Percentiles rank a stretch among this genome's conserved stretches.
Evolutionary conservation across 129 eudicot species (phyloP).

Genomic region (Erigeron canadensis): DNA sequence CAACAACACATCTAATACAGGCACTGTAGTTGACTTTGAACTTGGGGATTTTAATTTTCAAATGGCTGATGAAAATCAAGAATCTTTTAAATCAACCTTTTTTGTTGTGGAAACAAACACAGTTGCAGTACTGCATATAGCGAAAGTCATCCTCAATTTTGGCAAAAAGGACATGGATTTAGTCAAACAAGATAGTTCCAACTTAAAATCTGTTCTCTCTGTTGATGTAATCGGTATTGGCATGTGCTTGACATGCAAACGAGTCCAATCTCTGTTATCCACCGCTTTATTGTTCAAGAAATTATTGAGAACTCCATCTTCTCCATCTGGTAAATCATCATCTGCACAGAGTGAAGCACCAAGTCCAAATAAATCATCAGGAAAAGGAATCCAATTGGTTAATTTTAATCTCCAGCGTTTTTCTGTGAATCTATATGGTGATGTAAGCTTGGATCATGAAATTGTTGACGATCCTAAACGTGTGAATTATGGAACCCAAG

Average conservation of each 20-base stretch:
- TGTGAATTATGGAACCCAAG: slow-evolving; percentile 93
- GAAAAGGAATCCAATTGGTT: slow-evolving; percentile 64
- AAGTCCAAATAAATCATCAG: slow-evolving; percentile 57
- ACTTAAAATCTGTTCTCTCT: slow-evolving; percentile 51
- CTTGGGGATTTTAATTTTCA: slow-evolving; percentile 75
- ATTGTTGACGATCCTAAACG: slow-evolving; percentile 72
- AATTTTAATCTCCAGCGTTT: slow-evolving; percentile 71
- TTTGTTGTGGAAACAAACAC: slow-evolving; percentile 86
- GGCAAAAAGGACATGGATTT: slow-evolving; percentile 68
- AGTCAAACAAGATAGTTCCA: slow-evolving; percentile 46
- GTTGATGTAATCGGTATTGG: slow-evolving; percentile 75
- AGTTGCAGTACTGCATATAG: slow-evolving; percentile 67
- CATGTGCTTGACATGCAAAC: slow-evolving; percentile 64
- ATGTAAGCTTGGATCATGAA: slow-evolving; percentile 62
- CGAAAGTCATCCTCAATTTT: slow-evolving; percentile 67
- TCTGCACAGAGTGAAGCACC: slow-evolving; percentile 40
- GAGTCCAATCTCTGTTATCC: slow-evolving; percentile 63
- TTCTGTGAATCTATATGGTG: slow-evolving; percentile 62
- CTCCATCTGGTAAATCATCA: slow-evolving; percentile 47
- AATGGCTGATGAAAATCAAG: slow-evolving; percentile 89
- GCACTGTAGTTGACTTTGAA: slow-evolving; percentile 70
- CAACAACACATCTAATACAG: slow-evolving; percentile 74
- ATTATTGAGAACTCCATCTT: slow-evolving; percentile 45
- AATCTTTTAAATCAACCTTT: slow-evolving; percentile 57
- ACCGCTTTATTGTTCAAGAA: slow-evolving; percentile 61